A percentile compares a stretch with the other conserved stretches of the same genome.
phyloP scores from a whole-genome alignment of 306 rosid genomes.

The Fagus crenata region DNA sequence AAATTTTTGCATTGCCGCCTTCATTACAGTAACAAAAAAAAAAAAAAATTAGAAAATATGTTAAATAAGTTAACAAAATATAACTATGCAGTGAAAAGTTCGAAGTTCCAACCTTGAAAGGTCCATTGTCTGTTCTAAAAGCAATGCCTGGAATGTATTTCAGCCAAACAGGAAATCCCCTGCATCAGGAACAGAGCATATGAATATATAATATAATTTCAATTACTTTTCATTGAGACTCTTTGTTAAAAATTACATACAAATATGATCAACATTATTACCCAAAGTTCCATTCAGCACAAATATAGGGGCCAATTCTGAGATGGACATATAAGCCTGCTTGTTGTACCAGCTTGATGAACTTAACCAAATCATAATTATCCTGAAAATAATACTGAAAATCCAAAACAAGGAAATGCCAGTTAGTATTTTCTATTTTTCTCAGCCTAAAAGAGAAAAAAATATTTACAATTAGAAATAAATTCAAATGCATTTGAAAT shows the following conservation, averaged over 20 bases:
- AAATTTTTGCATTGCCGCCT: conserved; percentile 89
- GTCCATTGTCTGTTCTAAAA: conserved; percentile 89
- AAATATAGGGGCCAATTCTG: conserved; percentile 85
- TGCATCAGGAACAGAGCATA: conserved; percentile 40
- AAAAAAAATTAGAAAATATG: background rate
- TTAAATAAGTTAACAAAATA: background rate
- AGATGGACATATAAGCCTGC: conserved; percentile 94
- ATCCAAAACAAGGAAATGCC: background rate
- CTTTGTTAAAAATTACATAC: background rate
- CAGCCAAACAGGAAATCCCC: conserved; percentile 98
- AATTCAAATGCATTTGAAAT: conserved; percentile 18
- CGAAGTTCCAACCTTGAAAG: conserved; percentile 66
- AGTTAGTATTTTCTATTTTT: conserved; percentile 4
- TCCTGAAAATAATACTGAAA: conserved; percentile 83
- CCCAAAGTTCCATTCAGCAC: conserved; percentile 99
- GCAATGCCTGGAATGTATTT: conserved; percentile 79
- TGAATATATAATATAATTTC: background rate
- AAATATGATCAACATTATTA: conserved; percentile 23
- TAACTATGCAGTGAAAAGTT: conserved; percentile 9
- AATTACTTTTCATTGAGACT: background rate
- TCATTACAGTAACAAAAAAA: conserved; percentile 24
- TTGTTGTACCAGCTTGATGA: conserved; percentile 81
- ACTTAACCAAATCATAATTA: conserved; percentile 82
- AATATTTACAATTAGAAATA: background rate
- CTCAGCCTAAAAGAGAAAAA: background rate